phyloP scores from a whole-genome alignment of 2,329 filamentous ascomycete species.

The Aspergillus sp. region DNA sequence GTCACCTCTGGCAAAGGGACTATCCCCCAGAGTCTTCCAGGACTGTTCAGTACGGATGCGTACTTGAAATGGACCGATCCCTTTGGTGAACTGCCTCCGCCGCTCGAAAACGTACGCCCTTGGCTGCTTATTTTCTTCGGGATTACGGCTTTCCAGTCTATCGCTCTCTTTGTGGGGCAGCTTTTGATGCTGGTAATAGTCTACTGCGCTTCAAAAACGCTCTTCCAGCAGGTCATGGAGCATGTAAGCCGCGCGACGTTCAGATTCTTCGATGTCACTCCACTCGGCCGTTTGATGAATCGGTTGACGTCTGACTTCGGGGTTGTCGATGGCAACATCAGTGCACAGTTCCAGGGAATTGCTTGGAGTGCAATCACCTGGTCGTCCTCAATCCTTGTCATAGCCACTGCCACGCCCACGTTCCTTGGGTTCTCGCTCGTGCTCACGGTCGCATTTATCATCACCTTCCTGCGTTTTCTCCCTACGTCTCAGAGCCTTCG shows the following conservation, averaged over 20 bases:
- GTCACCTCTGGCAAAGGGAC: constrained; percentile 2
- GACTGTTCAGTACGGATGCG: constrained; percentile 5
- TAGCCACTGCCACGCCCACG: constrained; percentile 65
- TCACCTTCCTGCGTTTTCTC: constrained; percentile 67
- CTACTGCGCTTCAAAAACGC: constrained; percentile 63
- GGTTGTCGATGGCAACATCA: constrained; percentile 79
- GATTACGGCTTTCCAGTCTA: constrained; percentile 53
- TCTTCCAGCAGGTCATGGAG: constrained; percentile 65
- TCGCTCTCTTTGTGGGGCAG: constrained; percentile 53
- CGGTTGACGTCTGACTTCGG: constrained; percentile 83
- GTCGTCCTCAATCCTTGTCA: constrained; percentile 63
- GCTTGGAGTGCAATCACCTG: constrained; percentile 63
- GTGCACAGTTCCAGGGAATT: constrained; percentile 60
- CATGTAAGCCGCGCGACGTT: constrained; percentile 73
- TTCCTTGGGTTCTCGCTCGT: constrained; percentile 64
- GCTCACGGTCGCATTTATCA: constrained; percentile 59
- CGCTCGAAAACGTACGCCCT: constrained; percentile 55
- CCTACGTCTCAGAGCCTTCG: constrained; percentile 76
- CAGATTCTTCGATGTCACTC: constrained; percentile 83
- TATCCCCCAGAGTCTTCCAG: constrained; percentile 4
- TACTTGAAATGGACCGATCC: constrained; percentile 16
- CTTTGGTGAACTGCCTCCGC: constrained; percentile 51
- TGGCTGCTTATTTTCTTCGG: constrained; percentile 66
- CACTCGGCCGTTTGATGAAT: constrained; percentile 84
- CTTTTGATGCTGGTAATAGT: constrained; percentile 65